phyloP scores from a whole-genome alignment of 495 filamentous ascomycete species.

The Penicillium coprophilum region DNA sequence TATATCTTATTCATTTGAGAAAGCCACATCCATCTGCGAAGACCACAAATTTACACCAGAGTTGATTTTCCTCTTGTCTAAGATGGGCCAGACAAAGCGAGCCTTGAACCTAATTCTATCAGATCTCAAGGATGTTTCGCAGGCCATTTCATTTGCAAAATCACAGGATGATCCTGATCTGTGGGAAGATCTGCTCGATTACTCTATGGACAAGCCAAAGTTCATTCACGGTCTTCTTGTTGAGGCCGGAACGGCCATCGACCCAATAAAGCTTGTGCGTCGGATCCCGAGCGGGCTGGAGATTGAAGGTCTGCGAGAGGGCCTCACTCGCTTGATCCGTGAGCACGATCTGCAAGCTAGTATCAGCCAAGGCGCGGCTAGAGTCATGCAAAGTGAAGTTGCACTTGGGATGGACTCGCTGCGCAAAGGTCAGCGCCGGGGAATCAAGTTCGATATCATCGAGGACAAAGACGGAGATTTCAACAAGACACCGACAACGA shows the following conservation, averaged over 20 bases:
- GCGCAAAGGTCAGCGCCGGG: slow-evolving; percentile 71
- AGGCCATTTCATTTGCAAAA: slow-evolving; percentile 92
- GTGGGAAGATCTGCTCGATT: slow-evolving; percentile 92
- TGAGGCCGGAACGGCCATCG: slow-evolving; percentile 88
- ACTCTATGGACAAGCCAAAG: slow-evolving; percentile 91
- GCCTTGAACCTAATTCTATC: slow-evolving; percentile 91
- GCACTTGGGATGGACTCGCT: slow-evolving; percentile 75
- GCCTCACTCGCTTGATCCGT: slow-evolving; percentile 78
- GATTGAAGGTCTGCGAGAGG: slow-evolving; percentile 84
- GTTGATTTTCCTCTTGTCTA: slow-evolving; percentile 89
- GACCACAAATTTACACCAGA: slow-evolving; percentile 75
- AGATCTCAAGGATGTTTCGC: slow-evolving; percentile 78
- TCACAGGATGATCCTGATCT: slow-evolving; percentile 85
- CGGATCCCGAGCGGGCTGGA: slow-evolving; percentile 89
- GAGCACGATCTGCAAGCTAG: slow-evolving; percentile 92
- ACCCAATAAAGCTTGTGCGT: slow-evolving; percentile 84
- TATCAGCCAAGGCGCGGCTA: slow-evolving; percentile 86
- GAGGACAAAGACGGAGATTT: slow-evolving; percentile 30
- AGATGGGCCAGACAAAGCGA: slow-evolving; percentile 87
- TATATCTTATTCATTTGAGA: slow-evolving; percentile 76
- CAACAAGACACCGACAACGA: slow-evolving; percentile 41
- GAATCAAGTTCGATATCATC: slow-evolving; percentile 82
- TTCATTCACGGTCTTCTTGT: slow-evolving; percentile 93
- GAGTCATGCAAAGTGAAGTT: slow-evolving; percentile 84
- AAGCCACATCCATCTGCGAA: slow-evolving; percentile 77